Percentiles rank a stretch among this genome's conserved stretches.
These are phyloP conservation scores for Talaromyces wortmannii DNA, from an alignment of 495 filamentous ascomycete genomes.

Conservation along the genomic window DNA sequence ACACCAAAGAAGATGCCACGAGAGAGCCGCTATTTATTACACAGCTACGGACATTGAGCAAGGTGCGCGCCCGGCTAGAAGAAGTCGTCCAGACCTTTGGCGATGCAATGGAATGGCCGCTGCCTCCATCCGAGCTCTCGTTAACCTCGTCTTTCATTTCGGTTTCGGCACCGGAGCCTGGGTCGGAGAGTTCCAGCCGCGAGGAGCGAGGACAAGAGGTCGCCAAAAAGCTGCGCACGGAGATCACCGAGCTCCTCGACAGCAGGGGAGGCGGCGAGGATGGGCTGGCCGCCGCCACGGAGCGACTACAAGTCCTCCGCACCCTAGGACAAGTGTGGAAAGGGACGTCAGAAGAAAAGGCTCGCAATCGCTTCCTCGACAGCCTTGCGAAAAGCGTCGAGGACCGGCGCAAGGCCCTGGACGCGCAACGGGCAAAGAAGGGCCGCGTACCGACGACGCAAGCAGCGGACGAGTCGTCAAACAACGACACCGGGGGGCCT, in stretches of 20 bases:
- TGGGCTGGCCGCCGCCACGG: conserved; percentile 58
- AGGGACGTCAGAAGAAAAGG: conserved; percentile 88
- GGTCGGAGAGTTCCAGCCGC: conserved; percentile 51
- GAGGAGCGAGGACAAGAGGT: conserved; percentile 78
- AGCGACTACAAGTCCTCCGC: conserved; percentile 65
- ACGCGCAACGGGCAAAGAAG: conserved; percentile 38
- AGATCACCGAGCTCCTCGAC: conserved; percentile 63
- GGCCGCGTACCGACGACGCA: conserved; percentile 14
- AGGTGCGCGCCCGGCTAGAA: conserved; percentile 76
- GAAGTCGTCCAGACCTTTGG: conserved; percentile 84
- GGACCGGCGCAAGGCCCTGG: conserved; percentile 48
- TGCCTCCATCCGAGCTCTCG: conserved; percentile 72
- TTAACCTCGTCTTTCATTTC: conserved; percentile 71
- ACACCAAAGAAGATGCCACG: not conserved
- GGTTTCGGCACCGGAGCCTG: conserved; percentile 68
- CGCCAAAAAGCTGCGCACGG: conserved; percentile 57
- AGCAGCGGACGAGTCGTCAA: conserved; percentile 9
- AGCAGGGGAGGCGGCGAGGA: conserved; percentile 30
- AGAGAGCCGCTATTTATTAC: conserved; percentile 63
- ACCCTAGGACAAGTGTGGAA: conserved; percentile 76
- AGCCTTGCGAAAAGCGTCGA: conserved; percentile 56
- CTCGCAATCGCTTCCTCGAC: conserved; percentile 74
- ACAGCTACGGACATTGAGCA: conserved; percentile 72
- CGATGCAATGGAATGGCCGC: conserved; percentile 86
- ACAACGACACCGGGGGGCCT: conserved; percentile 38